Evolutionary conservation across 148 eudicot genomes (phyloP).

Genomic region (Dysphania ambrosioides): DNA sequence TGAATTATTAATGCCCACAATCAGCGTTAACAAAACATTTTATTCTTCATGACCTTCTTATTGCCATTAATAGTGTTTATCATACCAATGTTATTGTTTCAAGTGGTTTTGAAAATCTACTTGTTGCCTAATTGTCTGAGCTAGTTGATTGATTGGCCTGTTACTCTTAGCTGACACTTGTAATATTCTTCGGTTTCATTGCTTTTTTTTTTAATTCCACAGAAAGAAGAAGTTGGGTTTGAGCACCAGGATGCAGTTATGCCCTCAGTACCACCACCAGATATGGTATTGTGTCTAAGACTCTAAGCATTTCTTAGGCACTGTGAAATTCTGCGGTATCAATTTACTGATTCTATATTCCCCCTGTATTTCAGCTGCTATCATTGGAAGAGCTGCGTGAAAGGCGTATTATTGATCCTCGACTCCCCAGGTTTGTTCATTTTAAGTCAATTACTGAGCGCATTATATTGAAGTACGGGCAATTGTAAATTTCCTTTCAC

Average conservation of each 20-base stretch:
- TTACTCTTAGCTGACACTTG: not conserved
- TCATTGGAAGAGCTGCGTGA: slow-evolving; percentile 85
- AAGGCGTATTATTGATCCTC: slow-evolving; percentile 79
- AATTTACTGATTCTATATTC: slow-evolving; percentile 9
- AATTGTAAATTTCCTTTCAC: not conserved
- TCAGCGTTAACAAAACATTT: not conserved
- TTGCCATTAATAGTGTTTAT: not conserved
- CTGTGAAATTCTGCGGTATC: not conserved
- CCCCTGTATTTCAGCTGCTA: slow-evolving; percentile 48
- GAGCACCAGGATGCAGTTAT: slow-evolving; percentile 75
- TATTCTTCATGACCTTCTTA: not conserved
- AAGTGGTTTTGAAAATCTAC: not conserved
- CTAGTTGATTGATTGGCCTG: not conserved
- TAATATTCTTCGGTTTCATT: not conserved
- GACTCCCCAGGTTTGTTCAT: slow-evolving; percentile 69
- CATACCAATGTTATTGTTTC: not conserved
- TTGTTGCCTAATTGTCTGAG: not conserved
- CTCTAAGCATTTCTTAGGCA: slow-evolving; percentile 15
- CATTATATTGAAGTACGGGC: not conserved
- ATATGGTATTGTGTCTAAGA: slow-evolving; percentile 43
- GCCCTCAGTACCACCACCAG: slow-evolving; percentile 82
- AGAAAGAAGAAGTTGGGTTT: slow-evolving; percentile 89
- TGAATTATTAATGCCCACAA: not conserved
- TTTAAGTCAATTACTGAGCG: not conserved
- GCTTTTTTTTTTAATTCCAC: slow-evolving; percentile 26